Base-by-base conservation (phyloP, 2,329 filamentous ascomycete species). In the Ophiostoma sp. region DNA sequence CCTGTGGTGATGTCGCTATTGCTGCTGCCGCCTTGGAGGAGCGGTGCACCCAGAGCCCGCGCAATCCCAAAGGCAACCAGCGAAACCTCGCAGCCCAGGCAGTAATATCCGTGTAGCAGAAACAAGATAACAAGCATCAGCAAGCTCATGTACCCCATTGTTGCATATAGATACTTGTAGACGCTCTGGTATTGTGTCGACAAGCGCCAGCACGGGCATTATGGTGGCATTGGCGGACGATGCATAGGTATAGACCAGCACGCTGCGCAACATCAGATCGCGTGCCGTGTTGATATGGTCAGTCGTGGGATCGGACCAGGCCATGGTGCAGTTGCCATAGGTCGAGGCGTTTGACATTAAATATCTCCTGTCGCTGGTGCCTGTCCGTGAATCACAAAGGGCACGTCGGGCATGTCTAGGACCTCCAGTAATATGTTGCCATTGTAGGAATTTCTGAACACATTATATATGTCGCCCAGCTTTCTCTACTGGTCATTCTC, bases 201-300 rank as follows among this genome's bases (percentile, higher is more conserved):
- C 27, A 3, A 31, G 27, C 27, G 27, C 27, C n/a, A n/a, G n/a
- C n/a, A n/a, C n/a, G n/a, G n/a, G n/a, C n/a, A n/a, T n/a, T n/a
- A n/a, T n/a, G n/a, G n/a, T 48, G 11, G 52, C 33, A 36, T 31
- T 64, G 4, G 31, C 13, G 8, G 65, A 35, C 52, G 36, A 60
- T 10, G 23, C 35, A 13, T 11, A 10, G 0, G 69, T 52, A n/a
- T 70, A 70, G 17, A 65, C 31, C n/a, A 68, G n/a, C 4, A 66
- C 52, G 39, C 69, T 70, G 66, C 65, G 54, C 65, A 70, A 65
- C 69, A 70, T 70, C 52, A 70, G 52, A 65, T 67, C 69, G 54
- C 65, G 69, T 17, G 54, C 52, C 65, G 65, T 68, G 66, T 70
- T 68, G 65, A 68, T 27, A 15, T 62, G 41, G 69, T 70, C 69